Base-by-base conservation (phyloP, 2,329 filamentous ascomycete species). In the Fusarium mangiferae region DNA sequence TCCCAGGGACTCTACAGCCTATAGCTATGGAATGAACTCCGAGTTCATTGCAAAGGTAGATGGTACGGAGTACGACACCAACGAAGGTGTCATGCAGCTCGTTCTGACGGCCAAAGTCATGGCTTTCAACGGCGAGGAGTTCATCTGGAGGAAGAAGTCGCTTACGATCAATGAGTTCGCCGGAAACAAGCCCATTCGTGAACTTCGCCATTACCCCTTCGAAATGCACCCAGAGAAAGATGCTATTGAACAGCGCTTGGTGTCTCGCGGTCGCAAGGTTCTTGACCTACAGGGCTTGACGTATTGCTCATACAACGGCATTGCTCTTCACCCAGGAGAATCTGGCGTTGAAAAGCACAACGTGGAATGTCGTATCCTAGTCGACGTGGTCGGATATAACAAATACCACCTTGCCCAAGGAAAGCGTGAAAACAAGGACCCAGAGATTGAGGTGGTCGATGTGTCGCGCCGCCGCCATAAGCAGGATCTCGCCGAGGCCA, bases 361-460 rank as follows among this genome's bases (percentile, higher is more conserved):
- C 26, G 83, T 85, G 33, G 81, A 86, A 54, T 80, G 84, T 4
- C 76, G 82, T 42, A 78, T 85, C 33, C 78, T 86, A 22, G 74
- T 85, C 46, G 84, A 86, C 46, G 80, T 83, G 11, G 71, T 80
- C 13, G 84, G 85, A 12, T 85, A 83, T 75, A 83, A 84, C 68
- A 85, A 84, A 73, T 82, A 84, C 68, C 79, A 84, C 39, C 77
- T 82, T 6, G 74, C 80, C 0, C 78, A 80, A 69, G 82, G 81
- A 15, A 80, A 78, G 52, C 79, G 82, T 17, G 83, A 85, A 67
- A 77, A 74, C 22, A 79, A 78, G 41, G 79, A 83, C 54, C 78
- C 78, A 1, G 69, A 79, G 5, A 77, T 76, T 13, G 70, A 75
- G 48, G 76, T 71, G 15, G 79, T 80, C 33, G 66, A 68, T 14